Percentiles rank a stretch among this genome's conserved stretches.
Conservation (phyloP, 2,329 filamentous ascomycete genomes). For the Colletotrichum graminicola region DNA sequence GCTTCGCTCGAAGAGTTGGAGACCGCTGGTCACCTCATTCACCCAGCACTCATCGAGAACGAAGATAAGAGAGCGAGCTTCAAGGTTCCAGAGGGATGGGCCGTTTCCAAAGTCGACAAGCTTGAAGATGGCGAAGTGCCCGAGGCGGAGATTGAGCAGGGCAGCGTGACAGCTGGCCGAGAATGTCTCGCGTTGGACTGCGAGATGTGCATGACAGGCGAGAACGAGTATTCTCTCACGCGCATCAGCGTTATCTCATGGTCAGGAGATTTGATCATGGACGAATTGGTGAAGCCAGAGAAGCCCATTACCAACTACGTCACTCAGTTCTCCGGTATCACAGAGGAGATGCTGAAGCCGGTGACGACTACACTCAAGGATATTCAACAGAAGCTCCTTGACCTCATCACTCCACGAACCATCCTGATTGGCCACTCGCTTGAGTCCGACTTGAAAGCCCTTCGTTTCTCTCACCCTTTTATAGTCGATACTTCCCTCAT, state of each 20-base stretch:
- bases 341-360: slow-evolving; percentile 81
- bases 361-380: slow-evolving; percentile 87
- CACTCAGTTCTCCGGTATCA: slow-evolving; percentile 93
- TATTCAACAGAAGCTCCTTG: slow-evolving; percentile 82
- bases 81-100: slow-evolving; percentile 78
- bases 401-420: slow-evolving; percentile 77
- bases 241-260: slow-evolving; percentile 89
- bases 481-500: slow-evolving; percentile 92
- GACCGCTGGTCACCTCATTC: slow-evolving; percentile 86
- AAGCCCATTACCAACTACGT: slow-evolving; percentile 93
- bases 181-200: slow-evolving; percentile 88
- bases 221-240: slow-evolving; percentile 84
- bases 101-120: slow-evolving; percentile 77
- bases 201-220: slow-evolving; percentile 94
- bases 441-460: slow-evolving; percentile 84
- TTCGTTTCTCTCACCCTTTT: slow-evolving; percentile 90
- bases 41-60: slow-evolving; percentile 79
- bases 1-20: slow-evolving; percentile 78
- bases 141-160: slow-evolving; percentile 79
- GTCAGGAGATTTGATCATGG: slow-evolving; percentile 84
- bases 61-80: slow-evolving; percentile 67
- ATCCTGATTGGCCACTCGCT: slow-evolving; percentile 86
- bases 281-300: slow-evolving; percentile 91
- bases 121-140: slow-evolving; percentile 77
- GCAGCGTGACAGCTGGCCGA: slow-evolving; percentile 86